phyloP scores from a whole-genome alignment of 768 basidiomycete species.

The Xerocomellus dryophilus region DNA sequence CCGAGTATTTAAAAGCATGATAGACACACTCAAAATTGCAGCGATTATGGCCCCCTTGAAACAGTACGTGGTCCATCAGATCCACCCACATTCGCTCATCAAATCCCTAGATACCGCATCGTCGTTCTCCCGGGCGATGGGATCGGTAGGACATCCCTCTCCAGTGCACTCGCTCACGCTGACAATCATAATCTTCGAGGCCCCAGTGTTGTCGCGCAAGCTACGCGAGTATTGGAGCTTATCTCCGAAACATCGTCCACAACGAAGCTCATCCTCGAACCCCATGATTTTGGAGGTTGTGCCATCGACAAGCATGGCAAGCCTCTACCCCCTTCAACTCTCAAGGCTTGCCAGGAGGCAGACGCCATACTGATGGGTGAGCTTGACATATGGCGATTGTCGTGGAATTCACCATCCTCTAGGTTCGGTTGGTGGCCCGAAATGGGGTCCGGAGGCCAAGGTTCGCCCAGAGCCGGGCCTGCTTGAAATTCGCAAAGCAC shows the following conservation, averaged over 20 bases:
- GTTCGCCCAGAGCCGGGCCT: slow-evolving; percentile 93
- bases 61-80: slow-evolving; percentile 37
- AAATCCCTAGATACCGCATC: slow-evolving; percentile 66
- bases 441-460: slow-evolving; percentile 89
- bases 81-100: slow-evolving; percentile 7
- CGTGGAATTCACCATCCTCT: slow-evolving; percentile 2
- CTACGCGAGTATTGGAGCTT: slow-evolving; percentile 74
- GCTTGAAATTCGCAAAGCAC: slow-evolving; percentile 81
- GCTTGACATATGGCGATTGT: slow-evolving; percentile 13
- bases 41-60: slow-evolving; percentile 38
- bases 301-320: slow-evolving; percentile 89
- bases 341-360: slow-evolving; percentile 86
- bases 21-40: not conserved
- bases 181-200: slow-evolving; percentile 42
- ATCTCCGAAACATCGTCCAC: slow-evolving; percentile 61
- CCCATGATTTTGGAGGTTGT: slow-evolving; percentile 84
- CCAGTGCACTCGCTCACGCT: not conserved
- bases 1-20: not conserved
- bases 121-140: slow-evolving; percentile 95
- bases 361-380: slow-evolving; percentile 95
- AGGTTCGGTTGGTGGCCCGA: slow-evolving; percentile 99
- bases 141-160: slow-evolving; percentile 59
- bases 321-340: slow-evolving; percentile 78
- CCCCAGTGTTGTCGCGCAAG: slow-evolving; percentile 87
- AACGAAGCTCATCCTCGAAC: slow-evolving; percentile 69